Evolutionary conservation across 2,329 filamentous ascomycete genomes (phyloP).

Genomic region (Arachnomyces sp.): DNA sequence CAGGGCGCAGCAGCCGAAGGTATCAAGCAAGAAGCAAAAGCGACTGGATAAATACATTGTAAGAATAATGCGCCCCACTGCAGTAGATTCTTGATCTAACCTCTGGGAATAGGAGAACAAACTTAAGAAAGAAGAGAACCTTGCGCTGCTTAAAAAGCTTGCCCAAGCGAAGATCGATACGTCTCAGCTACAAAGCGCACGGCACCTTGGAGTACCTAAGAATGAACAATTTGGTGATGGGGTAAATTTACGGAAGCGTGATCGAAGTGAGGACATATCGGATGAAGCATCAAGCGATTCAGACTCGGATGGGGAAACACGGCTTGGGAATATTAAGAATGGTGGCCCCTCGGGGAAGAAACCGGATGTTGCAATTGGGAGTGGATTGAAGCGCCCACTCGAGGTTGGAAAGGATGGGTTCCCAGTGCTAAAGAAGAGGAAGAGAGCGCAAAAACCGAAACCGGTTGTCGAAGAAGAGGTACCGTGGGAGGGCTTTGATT

Average conservation of each 20-base stretch:
- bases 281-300: slow-evolving; percentile 28
- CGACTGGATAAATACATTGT: slow-evolving; percentile 61
- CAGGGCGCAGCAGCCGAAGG: slow-evolving; percentile 45
- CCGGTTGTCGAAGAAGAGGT: slow-evolving; percentile 29
- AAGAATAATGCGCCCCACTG: slow-evolving; percentile 16
- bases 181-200: slow-evolving; percentile 68
- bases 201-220: slow-evolving; percentile 62
- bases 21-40: slow-evolving; percentile 59
- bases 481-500: slow-evolving; percentile 39
- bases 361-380: slow-evolving; percentile 42
- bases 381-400: slow-evolving; percentile 78
- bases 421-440: slow-evolving; percentile 74
- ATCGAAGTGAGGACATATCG: slow-evolving; percentile 20
- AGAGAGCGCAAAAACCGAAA: slow-evolving; percentile 53
- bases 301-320: slow-evolving; percentile 9
- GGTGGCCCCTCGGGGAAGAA: slow-evolving; percentile 43
- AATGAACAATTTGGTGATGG: slow-evolving; percentile 44
- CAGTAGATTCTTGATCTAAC: slow-evolving; percentile 5
- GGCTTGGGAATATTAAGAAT: slow-evolving; percentile 30
- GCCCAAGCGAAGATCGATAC: slow-evolving; percentile 74
- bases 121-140: slow-evolving; percentile 86
- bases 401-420: slow-evolving; percentile 70
- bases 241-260: slow-evolving; percentile 17
- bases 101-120: slow-evolving; percentile 60
- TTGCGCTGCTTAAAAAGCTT: slow-evolving; percentile 73